Conservation (phyloP, 108 stramenopile genomes). For the Aurantiochytrium sp. region DNA sequence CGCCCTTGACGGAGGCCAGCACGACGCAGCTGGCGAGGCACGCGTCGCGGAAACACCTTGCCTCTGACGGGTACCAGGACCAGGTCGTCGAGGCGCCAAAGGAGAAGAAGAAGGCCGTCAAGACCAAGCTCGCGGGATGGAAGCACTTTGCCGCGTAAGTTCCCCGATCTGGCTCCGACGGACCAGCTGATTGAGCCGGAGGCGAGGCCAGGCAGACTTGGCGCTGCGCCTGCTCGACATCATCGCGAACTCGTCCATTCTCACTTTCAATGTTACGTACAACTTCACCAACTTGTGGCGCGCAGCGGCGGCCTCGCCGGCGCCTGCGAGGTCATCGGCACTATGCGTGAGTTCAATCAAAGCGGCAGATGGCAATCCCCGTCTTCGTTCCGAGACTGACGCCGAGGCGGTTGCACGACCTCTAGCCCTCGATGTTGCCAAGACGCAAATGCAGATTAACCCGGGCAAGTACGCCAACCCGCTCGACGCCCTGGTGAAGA, state of each 20-base stretch:
- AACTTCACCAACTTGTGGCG: too few relatives aligned
- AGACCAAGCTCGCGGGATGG: constrained; percentile 22
- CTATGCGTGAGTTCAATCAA: not conserved
- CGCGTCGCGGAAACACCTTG: not conserved
- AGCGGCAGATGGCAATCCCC: too few relatives aligned
- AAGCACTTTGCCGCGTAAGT: constrained; percentile 30
- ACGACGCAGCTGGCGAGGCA: not conserved
- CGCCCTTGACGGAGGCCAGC: not conserved
- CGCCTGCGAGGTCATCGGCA: constrained; percentile 23
- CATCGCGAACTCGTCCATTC: too few relatives aligned
- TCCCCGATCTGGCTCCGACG: not conserved
- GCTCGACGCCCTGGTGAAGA: constrained; percentile 3
- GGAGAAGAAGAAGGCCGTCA: not conserved
- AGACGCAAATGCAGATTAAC: constrained; percentile 29
- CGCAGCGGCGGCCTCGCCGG: constrained; percentile 14
- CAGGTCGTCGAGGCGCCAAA: not conserved
- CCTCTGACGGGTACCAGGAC: not conserved
- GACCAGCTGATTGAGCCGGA: too few relatives aligned
- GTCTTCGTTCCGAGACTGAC: too few relatives aligned
- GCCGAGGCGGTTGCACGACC: too few relatives aligned
- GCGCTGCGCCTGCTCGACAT: too few relatives aligned
- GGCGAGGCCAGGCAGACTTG: too few relatives aligned
- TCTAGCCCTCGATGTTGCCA: constrained; percentile 8
- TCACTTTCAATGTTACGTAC: too few relatives aligned
- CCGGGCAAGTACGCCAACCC: not conserved